A percentile compares a stretch with the other conserved stretches of the same genome.
phyloP scores from a whole-genome alignment of 2,329 filamentous ascomycete species.

The Lecanoromycetidae sp. region DNA sequence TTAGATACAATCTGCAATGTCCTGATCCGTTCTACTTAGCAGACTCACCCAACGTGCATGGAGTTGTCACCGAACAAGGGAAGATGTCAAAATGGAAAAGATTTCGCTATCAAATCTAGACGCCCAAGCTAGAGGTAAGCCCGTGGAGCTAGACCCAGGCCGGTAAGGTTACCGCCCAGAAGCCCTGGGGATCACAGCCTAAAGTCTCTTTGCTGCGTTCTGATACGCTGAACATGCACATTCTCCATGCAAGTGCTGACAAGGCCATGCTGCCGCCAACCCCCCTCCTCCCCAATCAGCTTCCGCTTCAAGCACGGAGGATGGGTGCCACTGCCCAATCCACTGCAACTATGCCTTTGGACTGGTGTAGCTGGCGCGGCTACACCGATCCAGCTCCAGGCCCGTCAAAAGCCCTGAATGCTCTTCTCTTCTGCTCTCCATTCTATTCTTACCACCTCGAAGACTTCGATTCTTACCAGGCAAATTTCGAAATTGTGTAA shows the following conservation, averaged over 20 bases:
- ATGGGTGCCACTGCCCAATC: not conserved
- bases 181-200: not conserved
- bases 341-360: not conserved
- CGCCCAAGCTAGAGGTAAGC: not conserved
- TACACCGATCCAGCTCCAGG: constrained; percentile 1
- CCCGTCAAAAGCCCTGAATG: not conserved
- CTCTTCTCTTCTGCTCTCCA: not conserved
- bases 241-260: constrained; percentile 4
- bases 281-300: not conserved
- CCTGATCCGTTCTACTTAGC: no score
- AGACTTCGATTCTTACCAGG: constrained; percentile 1
- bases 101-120: not conserved
- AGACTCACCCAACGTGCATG: no score
- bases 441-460: constrained; percentile 7
- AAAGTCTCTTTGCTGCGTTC: not conserved
- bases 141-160: not conserved
- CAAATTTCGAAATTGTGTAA: not conserved
- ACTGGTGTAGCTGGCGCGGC: constrained; percentile 1
- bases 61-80: no score
- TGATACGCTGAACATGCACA: not conserved
- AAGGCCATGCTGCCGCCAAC: not conserved
- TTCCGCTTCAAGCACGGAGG: not conserved
- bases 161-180: not conserved
- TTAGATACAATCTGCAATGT: no score
- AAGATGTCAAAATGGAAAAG: no score